A percentile compares a stretch with the other conserved stretches of the same genome.
phyloP scores from a whole-genome alignment of 352 stramenopile species.

The Globisporangium rhizosaccharum region DNA sequence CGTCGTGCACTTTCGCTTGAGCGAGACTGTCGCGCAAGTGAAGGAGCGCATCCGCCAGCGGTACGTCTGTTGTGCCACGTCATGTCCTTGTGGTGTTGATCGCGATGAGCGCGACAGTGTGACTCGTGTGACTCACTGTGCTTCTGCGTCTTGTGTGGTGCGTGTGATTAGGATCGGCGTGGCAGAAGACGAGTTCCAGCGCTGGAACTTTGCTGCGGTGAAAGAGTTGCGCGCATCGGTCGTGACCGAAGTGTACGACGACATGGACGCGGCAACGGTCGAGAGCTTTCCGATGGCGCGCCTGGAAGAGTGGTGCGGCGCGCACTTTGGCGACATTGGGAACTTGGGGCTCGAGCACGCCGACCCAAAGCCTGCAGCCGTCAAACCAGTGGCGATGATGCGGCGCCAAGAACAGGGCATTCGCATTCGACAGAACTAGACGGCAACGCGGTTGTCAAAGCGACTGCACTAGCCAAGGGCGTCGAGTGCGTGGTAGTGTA shows the following conservation, averaged over 20 bases:
- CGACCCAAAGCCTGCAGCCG: constrained; percentile 34
- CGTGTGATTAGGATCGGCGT: constrained; percentile 47
- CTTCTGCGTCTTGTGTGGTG: constrained; percentile 1
- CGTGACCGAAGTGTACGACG: constrained; percentile 44
- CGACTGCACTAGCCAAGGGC: background rate
- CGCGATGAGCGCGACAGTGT: background rate
- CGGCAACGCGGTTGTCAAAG: background rate
- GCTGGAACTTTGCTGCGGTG: constrained; percentile 71
- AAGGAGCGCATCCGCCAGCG: constrained; percentile 66
- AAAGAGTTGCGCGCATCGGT: constrained; percentile 73
- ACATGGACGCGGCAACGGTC: constrained; percentile 51
- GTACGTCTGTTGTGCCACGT: constrained; percentile 17
- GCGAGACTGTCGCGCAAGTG: constrained; percentile 59
- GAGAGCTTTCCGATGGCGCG: constrained; percentile 53
- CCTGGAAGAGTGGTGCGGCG: constrained; percentile 53
- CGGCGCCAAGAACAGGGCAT: constrained; percentile 81
- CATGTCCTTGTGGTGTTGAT: background rate
- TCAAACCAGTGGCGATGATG: constrained; percentile 14
- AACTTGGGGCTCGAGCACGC: constrained; percentile 72
- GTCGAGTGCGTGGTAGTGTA: constrained; percentile 11
- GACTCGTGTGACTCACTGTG: constrained; percentile 13
- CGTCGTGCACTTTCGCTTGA: constrained; percentile 55
- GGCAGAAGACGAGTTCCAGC: constrained; percentile 52
- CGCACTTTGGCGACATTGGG: constrained; percentile 44
- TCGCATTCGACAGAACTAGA: constrained; percentile 70